Conservation (phyloP, 2,329 filamentous ascomycete genomes). For the Sphaerostilbella broomeana region DNA sequence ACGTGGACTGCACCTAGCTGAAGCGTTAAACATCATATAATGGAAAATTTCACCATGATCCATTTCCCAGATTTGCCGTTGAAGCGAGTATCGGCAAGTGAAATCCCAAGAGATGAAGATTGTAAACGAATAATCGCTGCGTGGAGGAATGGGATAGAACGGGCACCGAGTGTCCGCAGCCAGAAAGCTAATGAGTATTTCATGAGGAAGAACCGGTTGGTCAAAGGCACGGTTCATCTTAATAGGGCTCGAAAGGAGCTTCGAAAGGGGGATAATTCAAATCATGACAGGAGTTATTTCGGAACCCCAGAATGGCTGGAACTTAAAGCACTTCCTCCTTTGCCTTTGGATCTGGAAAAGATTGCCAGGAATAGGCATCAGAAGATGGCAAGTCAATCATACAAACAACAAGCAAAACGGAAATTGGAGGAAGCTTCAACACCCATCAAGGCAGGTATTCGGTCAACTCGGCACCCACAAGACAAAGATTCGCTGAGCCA, state of each 20-base stretch:
- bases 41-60: slow-evolving; percentile 20
- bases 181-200: background rate
- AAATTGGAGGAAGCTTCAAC: too few species aligned
- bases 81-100: slow-evolving; percentile 15
- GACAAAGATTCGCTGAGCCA: too few species aligned
- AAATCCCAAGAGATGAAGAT: slow-evolving; percentile 21
- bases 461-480: too few species aligned
- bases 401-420: too few species aligned
- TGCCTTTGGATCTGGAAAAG: background rate
- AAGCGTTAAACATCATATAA: too few species aligned
- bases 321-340: background rate
- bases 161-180: background rate
- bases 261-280: background rate
- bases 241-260: background rate
- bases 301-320: background rate
- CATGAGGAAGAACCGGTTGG: background rate
- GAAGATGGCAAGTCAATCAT: too few species aligned
- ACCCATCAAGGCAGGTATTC: too few species aligned
- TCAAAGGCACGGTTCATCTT: background rate
- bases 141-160: slow-evolving; percentile 1
- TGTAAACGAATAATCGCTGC: slow-evolving; percentile 10
- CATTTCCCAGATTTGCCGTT: slow-evolving; percentile 20
- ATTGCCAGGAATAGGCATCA: background rate
- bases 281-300: background rate
- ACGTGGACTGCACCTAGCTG: too few species aligned